Evolutionary conservation across 345 rosid species (phyloP), one percentile per base, ranked within the genome.

Genomic region (Salix exigua): DNA sequence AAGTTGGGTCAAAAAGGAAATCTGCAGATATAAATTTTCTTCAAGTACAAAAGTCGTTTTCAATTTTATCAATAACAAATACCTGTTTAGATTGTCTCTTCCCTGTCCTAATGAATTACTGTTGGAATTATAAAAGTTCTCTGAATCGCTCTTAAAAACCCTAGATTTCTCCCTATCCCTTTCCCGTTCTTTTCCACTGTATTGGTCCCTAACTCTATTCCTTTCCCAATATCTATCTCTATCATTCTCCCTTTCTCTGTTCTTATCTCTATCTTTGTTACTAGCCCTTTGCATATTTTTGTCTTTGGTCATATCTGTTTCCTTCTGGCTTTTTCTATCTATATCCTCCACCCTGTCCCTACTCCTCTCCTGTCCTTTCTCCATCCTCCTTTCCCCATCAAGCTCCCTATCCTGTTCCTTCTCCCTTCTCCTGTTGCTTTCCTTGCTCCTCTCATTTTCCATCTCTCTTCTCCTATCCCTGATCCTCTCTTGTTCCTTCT

Each of bases 381-480:
- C 83, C 80, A 80, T 85, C 74, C 82, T 76, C 77, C 86, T 79
- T 48, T 81, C 88, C 76, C 77, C 21, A 37, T 76, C 77, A 5
- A 33, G 16, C 60, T 66, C 75, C 66, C 33, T 70, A n/a, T 89
- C 86, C 35, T 81, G 80, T 71, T 82, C 83, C 76, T 75, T 85
- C 75, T 83, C 86, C 79, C 83, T 85, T 77, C 83, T 79, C 78
- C 84, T 75, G 61, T 76, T 87, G 70, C 85, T 67, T 25, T 85
- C 90, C 85, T 78, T 81, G 77, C 86, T 82, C 84, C 86, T 85
- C 69, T 83, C 88, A 50, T 71, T 78, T 63, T 88, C 87, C 73
- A 74, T 84, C 73, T 76, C 87, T 80, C 78, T 81, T 68, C 86
- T 81, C 82, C 83, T 84, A 64, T 83, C 83, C 72, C 77, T 72